Evolutionary conservation across 371 early-diverging fungal species (phyloP).

Genomic region (Actinomortierella wolfii): DNA sequence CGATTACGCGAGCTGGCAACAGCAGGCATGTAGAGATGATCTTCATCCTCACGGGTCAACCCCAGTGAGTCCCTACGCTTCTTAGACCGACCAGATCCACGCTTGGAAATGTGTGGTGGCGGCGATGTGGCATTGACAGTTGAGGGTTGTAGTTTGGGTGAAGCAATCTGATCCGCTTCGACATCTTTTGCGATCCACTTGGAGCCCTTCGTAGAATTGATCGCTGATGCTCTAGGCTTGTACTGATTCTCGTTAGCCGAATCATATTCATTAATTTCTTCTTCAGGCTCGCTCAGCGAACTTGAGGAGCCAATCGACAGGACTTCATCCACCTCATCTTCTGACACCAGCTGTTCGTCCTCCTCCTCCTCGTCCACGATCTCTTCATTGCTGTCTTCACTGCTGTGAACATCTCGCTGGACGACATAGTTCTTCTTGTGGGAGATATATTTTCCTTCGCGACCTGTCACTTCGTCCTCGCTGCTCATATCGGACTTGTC

Average conservation of each 20-base stretch:
- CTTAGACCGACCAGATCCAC: conserved; percentile 33
- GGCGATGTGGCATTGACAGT: neutral
- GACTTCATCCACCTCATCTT: conserved; percentile 7
- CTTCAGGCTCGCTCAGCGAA: conserved; percentile 24
- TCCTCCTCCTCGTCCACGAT: conserved; percentile 9
- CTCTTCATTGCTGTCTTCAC: conserved; percentile 19
- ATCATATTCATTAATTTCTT: neutral
- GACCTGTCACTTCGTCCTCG: conserved; percentile 1
- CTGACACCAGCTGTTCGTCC: no score
- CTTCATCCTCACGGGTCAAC: conserved; percentile 32
- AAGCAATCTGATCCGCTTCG: no score
- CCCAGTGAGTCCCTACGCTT: conserved; percentile 31
- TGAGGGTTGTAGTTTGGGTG: no score
- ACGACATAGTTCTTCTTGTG: neutral
- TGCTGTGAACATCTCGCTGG: neutral
- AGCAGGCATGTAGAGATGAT: conserved; percentile 34
- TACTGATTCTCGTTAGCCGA: no score
- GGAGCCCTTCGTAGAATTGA: no score
- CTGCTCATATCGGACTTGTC: conserved; percentile 10
- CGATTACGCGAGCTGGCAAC: conserved; percentile 14
- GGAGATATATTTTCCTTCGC: neutral
- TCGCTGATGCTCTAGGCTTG: no score
- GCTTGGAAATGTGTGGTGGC: conserved; percentile 8
- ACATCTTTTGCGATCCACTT: no score
- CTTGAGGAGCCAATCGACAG: conserved; percentile 23